These are phyloP conservation scores for Adansonia gregorii DNA, from an alignment of 441 rosid species.

Conservation along the genomic window DNA sequence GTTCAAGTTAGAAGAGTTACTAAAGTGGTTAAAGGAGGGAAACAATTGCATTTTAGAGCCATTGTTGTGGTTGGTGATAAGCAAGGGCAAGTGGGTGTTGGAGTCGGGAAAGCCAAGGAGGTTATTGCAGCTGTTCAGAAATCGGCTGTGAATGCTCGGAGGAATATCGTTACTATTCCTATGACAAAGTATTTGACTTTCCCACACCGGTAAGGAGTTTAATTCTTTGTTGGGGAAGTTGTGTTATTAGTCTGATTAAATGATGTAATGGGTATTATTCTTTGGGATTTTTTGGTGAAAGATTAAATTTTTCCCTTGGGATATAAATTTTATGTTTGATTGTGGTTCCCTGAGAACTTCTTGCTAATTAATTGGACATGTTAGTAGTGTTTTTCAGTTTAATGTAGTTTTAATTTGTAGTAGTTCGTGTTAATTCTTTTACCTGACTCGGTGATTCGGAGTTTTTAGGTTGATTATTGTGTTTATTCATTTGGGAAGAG, in stretches of 20 bases:
- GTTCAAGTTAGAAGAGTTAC: conserved; percentile 82
- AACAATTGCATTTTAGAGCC: conserved; percentile 76
- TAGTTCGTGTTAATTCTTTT: background rate
- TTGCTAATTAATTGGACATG: background rate
- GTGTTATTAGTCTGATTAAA: background rate
- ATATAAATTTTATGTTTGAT: background rate
- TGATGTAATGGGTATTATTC: background rate
- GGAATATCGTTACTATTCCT: conserved; percentile 77
- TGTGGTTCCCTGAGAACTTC: background rate
- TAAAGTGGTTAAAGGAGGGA: conserved; percentile 93
- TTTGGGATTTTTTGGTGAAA: conserved; percentile 20
- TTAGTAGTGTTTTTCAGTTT: background rate
- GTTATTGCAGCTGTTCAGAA: conserved; percentile 83
- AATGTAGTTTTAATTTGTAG: background rate
- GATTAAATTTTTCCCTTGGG: background rate
- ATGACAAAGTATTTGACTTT: conserved; percentile 90
- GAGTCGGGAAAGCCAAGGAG: conserved; percentile 89
- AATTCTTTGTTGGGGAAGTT: background rate
- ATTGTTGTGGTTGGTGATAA: conserved; percentile 90
- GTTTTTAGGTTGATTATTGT: conserved; percentile 3
- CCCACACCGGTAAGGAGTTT: conserved; percentile 65
- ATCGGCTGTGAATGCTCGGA: conserved; percentile 76
- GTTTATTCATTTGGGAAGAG: background rate
- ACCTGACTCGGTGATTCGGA: background rate
- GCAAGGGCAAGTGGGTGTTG: conserved; percentile 82